A percentile compares a stretch with the other conserved stretches of the same genome.
Conservation (phyloP, 192 early-diverging fungal genomes). For the Gamsiella multidivaricata region DNA sequence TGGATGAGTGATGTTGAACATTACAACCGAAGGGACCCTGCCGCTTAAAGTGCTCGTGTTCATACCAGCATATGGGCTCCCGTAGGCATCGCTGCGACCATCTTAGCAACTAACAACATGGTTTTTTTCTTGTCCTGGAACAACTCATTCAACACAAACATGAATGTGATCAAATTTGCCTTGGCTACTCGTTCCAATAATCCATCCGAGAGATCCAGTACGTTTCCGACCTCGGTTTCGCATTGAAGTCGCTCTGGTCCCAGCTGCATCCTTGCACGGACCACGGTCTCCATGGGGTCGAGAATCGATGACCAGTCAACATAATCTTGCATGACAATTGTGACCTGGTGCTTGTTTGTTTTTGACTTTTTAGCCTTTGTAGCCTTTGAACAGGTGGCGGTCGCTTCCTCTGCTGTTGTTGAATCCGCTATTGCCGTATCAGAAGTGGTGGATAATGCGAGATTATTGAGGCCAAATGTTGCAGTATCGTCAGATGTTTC, state of each 20-base stretch:
- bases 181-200: slow-evolving; percentile 60
- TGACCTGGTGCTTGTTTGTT: slow-evolving; percentile 53
- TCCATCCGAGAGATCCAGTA: slow-evolving; percentile 61
- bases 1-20: no score
- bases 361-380: slow-evolving; percentile 19
- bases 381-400: not conserved
- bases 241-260: slow-evolving; percentile 60
- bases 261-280: slow-evolving; percentile 66
- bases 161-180: slow-evolving; percentile 82
- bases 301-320: slow-evolving; percentile 71
- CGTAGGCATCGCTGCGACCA: slow-evolving; percentile 71
- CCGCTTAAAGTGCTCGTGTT: no score
- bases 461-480: no score
- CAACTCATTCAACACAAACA: slow-evolving; percentile 95
- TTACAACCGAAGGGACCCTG: not conserved
- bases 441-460: not conserved
- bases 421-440: not conserved
- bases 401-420: not conserved
- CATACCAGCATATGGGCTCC: slow-evolving; percentile 79
- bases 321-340: slow-evolving; percentile 69
- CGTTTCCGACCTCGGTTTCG: slow-evolving; percentile 68
- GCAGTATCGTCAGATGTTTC: not conserved
- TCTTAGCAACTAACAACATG: slow-evolving; percentile 77
- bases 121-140: slow-evolving; percentile 81
- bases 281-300: slow-evolving; percentile 60